Conservation (phyloP, 2,329 filamentous ascomycete species). For the Beauveria caledonica region DNA sequence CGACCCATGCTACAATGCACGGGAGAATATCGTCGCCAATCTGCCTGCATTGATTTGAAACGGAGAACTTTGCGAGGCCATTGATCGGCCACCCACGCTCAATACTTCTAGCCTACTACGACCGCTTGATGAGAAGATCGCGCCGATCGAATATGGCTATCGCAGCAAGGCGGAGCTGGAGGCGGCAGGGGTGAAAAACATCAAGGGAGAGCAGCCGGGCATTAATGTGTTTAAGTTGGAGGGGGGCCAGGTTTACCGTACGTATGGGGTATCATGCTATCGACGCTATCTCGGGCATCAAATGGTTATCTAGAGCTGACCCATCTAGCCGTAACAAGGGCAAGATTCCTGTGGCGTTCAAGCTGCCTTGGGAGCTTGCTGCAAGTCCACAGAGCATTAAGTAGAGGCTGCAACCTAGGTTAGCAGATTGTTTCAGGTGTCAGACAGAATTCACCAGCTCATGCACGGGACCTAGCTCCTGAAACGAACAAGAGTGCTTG, state of each 20-base stretch:
- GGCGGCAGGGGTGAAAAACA: slow-evolving; percentile 16
- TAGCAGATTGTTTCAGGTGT: background rate
- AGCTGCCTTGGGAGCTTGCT: background rate
- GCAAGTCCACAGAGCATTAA: background rate
- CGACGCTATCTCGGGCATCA: background rate
- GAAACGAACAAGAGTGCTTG: background rate
- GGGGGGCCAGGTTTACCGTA: background rate
- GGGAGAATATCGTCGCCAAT: no score
- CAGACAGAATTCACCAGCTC: background rate
- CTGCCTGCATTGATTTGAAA: no score
- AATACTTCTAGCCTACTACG: no score
- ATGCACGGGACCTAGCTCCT: background rate
- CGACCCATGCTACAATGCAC: no score
- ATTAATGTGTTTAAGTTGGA: slow-evolving; percentile 21
- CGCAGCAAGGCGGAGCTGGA: slow-evolving; percentile 9
- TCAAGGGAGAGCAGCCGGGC: slow-evolving; percentile 20
- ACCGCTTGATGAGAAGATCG: slow-evolving; percentile 18
- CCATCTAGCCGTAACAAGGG: background rate
- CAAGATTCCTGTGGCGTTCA: background rate
- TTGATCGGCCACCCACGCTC: no score
- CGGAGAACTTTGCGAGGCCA: no score
- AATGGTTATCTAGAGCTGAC: background rate
- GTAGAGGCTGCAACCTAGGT: no score
- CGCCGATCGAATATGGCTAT: slow-evolving; percentile 15
- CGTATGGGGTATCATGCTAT: background rate